Percentiles rank a stretch among this genome's conserved stretches.
Evolutionary conservation across 1,139 yeast genomes (phyloP).

Genomic region (Candida labiduridarum): DNA sequence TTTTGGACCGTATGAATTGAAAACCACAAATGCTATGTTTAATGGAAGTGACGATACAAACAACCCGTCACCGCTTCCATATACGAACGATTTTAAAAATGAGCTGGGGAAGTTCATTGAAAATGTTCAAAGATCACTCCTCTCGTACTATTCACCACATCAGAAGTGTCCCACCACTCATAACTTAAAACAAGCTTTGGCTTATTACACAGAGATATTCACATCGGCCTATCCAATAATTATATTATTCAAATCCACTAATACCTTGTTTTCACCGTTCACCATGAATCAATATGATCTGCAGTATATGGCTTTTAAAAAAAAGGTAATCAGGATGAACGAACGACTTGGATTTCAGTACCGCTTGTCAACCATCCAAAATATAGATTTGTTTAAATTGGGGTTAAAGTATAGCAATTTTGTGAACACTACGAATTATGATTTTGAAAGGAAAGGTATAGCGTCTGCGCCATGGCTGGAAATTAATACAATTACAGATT

Average conservation of each 20-base stretch:
- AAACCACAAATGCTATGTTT: constrained; percentile 8
- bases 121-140: neutral
- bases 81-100: neutral
- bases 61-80: neutral
- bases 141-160: constrained; percentile 17
- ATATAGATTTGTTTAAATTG: constrained; percentile 31
- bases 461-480: constrained; percentile 13
- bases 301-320: constrained; percentile 16
- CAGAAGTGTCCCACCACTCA: constrained; percentile 17
- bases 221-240: constrained; percentile 32
- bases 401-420: constrained; percentile 22
- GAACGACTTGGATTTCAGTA: neutral
- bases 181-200: constrained; percentile 22
- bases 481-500: constrained; percentile 5
- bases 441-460: neutral
- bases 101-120: neutral
- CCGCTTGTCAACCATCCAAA: constrained; percentile 8
- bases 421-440: neutral
- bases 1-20: constrained; percentile 10
- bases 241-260: constrained; percentile 31
- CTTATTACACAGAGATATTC: constrained; percentile 33
- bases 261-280: constrained; percentile 31
- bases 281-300: constrained; percentile 30
- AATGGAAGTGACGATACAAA: neutral
- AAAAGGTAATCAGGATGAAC: neutral